These are phyloP conservation scores for Penicillium fimorum DNA, from an alignment of 495 filamentous ascomycete genomes.

Conservation along the genomic window DNA sequence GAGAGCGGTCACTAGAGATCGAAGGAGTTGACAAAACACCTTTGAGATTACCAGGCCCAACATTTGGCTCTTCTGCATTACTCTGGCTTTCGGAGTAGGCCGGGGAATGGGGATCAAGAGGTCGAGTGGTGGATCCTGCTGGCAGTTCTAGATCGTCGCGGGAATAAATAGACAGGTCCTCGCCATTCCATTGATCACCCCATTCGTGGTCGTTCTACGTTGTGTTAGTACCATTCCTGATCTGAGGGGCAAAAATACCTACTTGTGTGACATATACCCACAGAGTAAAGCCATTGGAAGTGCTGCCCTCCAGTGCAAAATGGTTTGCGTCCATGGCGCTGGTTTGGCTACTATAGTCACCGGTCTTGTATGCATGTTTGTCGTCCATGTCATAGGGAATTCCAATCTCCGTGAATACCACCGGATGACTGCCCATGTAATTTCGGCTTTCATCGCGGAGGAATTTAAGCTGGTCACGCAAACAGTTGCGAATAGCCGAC, in stretches of 20 bases:
- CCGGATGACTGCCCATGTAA: slow-evolving; percentile 86
- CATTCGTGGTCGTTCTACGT: slow-evolving; percentile 77
- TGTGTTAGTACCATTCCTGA: slow-evolving; percentile 1
- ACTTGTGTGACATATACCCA: slow-evolving; percentile 83
- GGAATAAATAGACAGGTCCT: slow-evolving; percentile 90
- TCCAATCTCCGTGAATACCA: slow-evolving; percentile 91
- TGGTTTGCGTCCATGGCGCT: slow-evolving; percentile 97
- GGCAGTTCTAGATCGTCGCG: slow-evolving; percentile 71
- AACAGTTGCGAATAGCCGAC: slow-evolving; percentile 91
- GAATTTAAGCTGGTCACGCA: slow-evolving; percentile 84
- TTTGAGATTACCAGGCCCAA: slow-evolving; percentile 71
- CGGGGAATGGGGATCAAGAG: slow-evolving; percentile 51
- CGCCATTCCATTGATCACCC: slow-evolving; percentile 97
- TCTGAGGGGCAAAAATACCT: slow-evolving; percentile 24
- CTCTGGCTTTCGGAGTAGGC: slow-evolving; percentile 58
- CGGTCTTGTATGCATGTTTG: slow-evolving; percentile 91
- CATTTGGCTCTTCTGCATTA: slow-evolving; percentile 52
- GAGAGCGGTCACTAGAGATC: slow-evolving; percentile 59
- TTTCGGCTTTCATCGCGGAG: slow-evolving; percentile 87
- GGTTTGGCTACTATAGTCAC: slow-evolving; percentile 89
- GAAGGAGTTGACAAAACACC: slow-evolving; percentile 67
- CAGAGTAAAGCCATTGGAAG: slow-evolving; percentile 77
- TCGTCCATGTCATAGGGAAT: slow-evolving; percentile 99
- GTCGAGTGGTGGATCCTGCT: slow-evolving; percentile 26
- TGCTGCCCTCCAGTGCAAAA: slow-evolving; percentile 81